Evolutionary conservation across 345 rosid species (phyloP).

Genomic region (Firmiana major): DNA sequence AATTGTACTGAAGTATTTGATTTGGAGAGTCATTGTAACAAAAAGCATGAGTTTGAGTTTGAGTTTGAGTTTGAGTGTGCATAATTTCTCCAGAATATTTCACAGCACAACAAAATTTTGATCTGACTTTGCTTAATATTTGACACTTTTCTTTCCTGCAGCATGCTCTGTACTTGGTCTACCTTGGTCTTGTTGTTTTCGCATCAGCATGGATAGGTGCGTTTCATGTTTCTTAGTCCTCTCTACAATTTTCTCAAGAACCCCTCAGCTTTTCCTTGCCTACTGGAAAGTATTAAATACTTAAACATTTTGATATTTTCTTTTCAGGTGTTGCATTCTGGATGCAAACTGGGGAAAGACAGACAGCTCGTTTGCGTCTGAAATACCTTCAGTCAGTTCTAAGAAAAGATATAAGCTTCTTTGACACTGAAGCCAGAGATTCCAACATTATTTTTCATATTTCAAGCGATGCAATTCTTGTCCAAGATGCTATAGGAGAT

Average conservation of each 20-base stretch:
- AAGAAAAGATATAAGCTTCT: slow-evolving; percentile 57
- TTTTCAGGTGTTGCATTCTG: slow-evolving; percentile 63
- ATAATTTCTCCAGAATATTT: neutral
- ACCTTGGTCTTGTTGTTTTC: slow-evolving; percentile 51
- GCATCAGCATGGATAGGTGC: slow-evolving; percentile 74
- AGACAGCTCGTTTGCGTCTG: slow-evolving; percentile 62
- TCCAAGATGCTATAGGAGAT: slow-evolving; percentile 90
- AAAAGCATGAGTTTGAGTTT: neutral
- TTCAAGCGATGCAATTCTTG: slow-evolving; percentile 76
- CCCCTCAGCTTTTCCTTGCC: neutral
- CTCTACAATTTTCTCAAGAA: neutral
- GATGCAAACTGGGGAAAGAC: slow-evolving; percentile 93
- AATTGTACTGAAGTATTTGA: neutral
- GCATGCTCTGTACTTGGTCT: slow-evolving; percentile 69
- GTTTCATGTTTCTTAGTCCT: slow-evolving; percentile 1
- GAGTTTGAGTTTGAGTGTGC: neutral
- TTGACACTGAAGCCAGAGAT: slow-evolving; percentile 75
- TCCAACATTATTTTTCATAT: slow-evolving; percentile 60
- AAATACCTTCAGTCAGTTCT: slow-evolving; percentile 65
- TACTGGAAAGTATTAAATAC: neutral
- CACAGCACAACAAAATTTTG: neutral
- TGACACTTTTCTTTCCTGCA: slow-evolving; percentile 22
- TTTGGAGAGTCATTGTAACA: neutral
- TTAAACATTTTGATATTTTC: neutral
- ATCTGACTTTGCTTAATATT: neutral